Conservation (phyloP, 805 yeast species). For the Starmerella cellae region DNA sequence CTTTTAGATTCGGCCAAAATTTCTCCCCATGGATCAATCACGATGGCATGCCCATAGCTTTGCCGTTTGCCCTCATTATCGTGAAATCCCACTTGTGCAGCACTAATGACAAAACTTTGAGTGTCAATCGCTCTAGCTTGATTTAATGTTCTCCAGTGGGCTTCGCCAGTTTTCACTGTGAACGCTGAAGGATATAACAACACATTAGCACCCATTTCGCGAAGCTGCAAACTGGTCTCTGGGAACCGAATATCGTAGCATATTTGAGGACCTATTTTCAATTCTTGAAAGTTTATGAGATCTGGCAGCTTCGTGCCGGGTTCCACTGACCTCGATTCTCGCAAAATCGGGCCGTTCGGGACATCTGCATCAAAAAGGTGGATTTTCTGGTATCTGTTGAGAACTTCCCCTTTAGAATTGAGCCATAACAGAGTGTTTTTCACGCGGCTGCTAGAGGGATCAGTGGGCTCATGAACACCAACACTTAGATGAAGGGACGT, state of each 20-base stretch:
- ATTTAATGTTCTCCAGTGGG: constrained; percentile 78
- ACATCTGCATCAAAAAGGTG: constrained; percentile 85
- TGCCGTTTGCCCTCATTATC: constrained; percentile 50
- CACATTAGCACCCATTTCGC: constrained; percentile 61
- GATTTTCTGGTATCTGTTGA: constrained; percentile 64
- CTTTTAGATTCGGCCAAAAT: constrained; percentile 66
- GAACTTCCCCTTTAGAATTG: constrained; percentile 46
- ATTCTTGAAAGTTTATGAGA: constrained; percentile 48
- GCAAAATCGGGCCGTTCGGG: constrained; percentile 61
- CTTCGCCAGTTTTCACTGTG: constrained; percentile 79
- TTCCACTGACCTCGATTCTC: constrained; percentile 68
- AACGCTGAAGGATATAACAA: constrained; percentile 84
- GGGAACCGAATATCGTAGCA: constrained; percentile 94
- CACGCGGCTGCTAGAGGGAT: constrained; percentile 33
- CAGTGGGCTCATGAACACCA: constrained; percentile 77
- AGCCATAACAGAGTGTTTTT: constrained; percentile 67
- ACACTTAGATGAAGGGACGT: constrained; percentile 50
- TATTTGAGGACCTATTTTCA: constrained; percentile 53
- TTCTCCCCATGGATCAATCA: constrained; percentile 88
- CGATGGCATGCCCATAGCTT: constrained; percentile 77
- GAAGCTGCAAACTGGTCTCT: constrained; percentile 42
- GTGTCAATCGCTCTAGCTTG: constrained; percentile 78
- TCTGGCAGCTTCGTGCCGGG: constrained; percentile 78
- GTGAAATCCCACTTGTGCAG: constrained; percentile 78
- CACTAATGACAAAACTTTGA: constrained; percentile 75